Base-by-base conservation (phyloP, 495 filamentous ascomycete genomes). In the Aspergillus incahuasiensis region DNA sequence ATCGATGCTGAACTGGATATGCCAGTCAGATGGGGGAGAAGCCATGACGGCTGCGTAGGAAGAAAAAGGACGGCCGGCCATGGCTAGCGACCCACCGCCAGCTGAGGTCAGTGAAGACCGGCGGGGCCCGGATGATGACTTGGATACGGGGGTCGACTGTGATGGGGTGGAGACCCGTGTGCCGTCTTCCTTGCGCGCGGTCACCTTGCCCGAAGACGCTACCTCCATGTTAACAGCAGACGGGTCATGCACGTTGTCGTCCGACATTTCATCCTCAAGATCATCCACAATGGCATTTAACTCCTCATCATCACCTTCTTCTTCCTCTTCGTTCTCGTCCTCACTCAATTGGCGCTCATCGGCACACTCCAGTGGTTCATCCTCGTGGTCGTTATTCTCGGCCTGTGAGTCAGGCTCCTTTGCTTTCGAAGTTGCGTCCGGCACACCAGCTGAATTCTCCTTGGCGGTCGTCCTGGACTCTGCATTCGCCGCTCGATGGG, bases 151-250 rank as follows among this genome's bases (percentile, higher is more conserved):
- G 1, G 83, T 79, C 3, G 75, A 75, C 58, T 89, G 85, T 13
- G 86, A 87, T 12, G 95, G 95, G 0, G 95, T 97, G 4, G 90
- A 84, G 32, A 97, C 86, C 49, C 88, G 74, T 13, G 90, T 96
- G 2, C 94, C 95, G 67, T 97, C 94, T 65, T 98, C 94, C 67
- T 95, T 96, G 25, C 90, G 87, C n/a, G 94, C 94, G 2, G 91
- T 97, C 12, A 97, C 89, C 66, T 91, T 96, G 25, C 92, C 94
- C 1, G 86, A 89, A 20, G 89, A 86, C 25, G 85, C 92, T 44
- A 97, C 86, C 68, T 97, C 92, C 68, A 99, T 82, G 64, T 91
- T 97, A 18, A 97, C 90, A 5, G 94, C 91, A 1, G 86, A 86
- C 0, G 91, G 88, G 60, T 97, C 94, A 15, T 86, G 80, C 3